Conservation (phyloP, 192 early-diverging fungal species). For the Bifiguratus adelaidae region DNA sequence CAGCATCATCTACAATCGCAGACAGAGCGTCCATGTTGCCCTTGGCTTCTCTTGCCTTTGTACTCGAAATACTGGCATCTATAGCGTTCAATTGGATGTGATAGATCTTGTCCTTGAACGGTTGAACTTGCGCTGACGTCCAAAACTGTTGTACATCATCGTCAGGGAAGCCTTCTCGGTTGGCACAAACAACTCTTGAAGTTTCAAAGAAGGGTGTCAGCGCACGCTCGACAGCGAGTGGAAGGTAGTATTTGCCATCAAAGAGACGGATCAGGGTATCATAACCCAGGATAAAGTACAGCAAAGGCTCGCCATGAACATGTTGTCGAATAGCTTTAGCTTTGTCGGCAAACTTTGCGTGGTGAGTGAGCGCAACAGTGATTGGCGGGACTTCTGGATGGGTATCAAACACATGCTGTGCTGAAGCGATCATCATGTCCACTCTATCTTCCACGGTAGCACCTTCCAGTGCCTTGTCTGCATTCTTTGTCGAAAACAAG, state of each 20-base stretch:
- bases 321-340: conserved; percentile 23
- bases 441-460: conserved; percentile 47
- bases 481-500: conserved; percentile 53
- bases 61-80: conserved; percentile 6
- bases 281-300: conserved; percentile 69
- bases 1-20: too few relatives aligned
- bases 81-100: conserved; percentile 1
- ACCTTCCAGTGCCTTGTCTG: conserved; percentile 52
- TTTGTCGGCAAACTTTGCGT: conserved; percentile 66
- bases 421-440: conserved; percentile 51
- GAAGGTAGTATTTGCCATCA: conserved; percentile 60
- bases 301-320: conserved; percentile 7
- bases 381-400: conserved; percentile 22
- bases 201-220: conserved; percentile 48
- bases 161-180: conserved; percentile 20
- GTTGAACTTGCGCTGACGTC: not conserved
- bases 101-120: not conserved
- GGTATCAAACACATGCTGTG: not conserved
- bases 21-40: too few relatives aligned
- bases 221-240: conserved; percentile 17
- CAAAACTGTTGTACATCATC: conserved; percentile 8
- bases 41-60: conserved; percentile 1
- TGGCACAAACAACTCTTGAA: conserved; percentile 30
- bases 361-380: conserved; percentile 45
- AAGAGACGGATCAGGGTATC: conserved; percentile 72